These are phyloP conservation scores for Malus asiatica DNA, from an alignment of 306 rosid species.

Conservation along the genomic window DNA sequence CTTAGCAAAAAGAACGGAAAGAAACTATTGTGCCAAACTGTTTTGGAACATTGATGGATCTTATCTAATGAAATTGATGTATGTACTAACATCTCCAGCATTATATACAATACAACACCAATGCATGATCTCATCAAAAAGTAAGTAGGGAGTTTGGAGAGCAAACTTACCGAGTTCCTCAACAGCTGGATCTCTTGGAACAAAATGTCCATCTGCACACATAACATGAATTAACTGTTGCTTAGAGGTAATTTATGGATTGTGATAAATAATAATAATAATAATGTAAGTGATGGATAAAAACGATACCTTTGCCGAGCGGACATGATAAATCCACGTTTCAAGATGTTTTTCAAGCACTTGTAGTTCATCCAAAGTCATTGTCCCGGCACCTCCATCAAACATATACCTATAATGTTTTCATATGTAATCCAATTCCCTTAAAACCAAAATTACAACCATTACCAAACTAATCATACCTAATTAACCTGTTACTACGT, in stretches of 20 bases:
- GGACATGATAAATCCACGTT: constrained; percentile 70
- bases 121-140: not conserved
- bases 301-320: constrained; percentile 62
- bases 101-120: not conserved
- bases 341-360: constrained; percentile 81
- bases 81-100: not conserved
- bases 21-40: not conserved
- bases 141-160: not conserved
- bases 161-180: constrained; percentile 55
- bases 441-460: not conserved
- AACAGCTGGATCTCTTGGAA: constrained; percentile 65
- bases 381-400: constrained; percentile 60
- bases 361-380: constrained; percentile 60
- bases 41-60: no score
- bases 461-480: not conserved
- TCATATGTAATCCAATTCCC: not conserved
- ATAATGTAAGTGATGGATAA: not conserved
- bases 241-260: not conserved
- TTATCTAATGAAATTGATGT: no score
- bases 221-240: not conserved
- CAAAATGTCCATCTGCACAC: constrained; percentile 62
- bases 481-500: no score
- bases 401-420: constrained; percentile 43
- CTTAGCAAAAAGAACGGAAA: no score
- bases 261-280: not conserved